These are phyloP conservation scores for Globisporangium iwayamae DNA, from an alignment of 352 stramenopile genomes.

Conservation along the genomic window DNA sequence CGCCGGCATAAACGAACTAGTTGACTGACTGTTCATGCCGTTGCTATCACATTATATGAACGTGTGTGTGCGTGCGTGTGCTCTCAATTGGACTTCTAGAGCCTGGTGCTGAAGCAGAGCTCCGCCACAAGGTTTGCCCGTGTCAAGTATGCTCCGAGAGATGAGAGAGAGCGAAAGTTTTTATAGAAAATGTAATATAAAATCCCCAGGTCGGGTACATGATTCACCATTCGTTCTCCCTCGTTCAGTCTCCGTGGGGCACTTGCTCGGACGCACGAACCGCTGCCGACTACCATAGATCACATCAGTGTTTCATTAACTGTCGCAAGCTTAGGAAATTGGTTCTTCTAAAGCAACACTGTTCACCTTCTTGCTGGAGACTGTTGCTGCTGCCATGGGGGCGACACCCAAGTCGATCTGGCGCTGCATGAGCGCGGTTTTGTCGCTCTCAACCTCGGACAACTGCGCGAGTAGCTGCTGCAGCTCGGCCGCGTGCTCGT, in stretches of 20 bases:
- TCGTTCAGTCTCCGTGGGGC: background rate
- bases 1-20: conserved; percentile 13
- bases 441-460: conserved; percentile 61
- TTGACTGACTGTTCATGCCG: background rate
- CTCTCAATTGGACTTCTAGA: conserved; percentile 1
- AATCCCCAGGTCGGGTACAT: conserved; percentile 1
- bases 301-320: background rate
- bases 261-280: conserved; percentile 2
- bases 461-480: conserved; percentile 66
- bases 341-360: background rate
- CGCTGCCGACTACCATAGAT: background rate
- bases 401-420: conserved; percentile 37
- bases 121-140: background rate
- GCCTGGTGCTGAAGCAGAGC: background rate
- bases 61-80: conserved; percentile 2
- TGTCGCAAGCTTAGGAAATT: background rate
- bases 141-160: background rate
- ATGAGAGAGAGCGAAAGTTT: conserved; percentile 10
- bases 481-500: conserved; percentile 53
- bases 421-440: conserved; percentile 56
- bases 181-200: conserved; percentile 17
- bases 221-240: background rate
- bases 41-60: background rate
- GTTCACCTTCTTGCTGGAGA: conserved; percentile 20
- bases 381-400: conserved; percentile 6